Conservation (phyloP, 768 basidiomycete genomes). For the Hygrocybe coccinea region DNA sequence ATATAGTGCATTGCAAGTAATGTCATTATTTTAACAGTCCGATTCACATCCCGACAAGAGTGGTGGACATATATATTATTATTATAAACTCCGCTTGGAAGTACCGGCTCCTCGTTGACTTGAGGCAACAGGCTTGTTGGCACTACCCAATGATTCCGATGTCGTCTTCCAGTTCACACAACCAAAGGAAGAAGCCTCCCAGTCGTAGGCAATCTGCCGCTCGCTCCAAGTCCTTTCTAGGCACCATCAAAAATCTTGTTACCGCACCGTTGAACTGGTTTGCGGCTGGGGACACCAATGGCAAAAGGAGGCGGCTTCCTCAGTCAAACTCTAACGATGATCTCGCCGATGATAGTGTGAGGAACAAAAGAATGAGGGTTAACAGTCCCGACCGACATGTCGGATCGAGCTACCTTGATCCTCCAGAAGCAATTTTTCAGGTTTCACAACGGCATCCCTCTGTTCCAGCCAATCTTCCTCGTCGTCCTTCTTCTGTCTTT, state of each 20-base stretch:
- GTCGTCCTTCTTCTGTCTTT: conserved; percentile 26
- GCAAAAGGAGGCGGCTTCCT: conserved; percentile 7
- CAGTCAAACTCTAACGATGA: conserved; percentile 18
- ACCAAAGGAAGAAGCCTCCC: conserved; percentile 2
- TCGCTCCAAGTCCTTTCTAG: conserved; percentile 56
- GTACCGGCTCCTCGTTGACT: no score
- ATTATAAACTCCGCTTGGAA: no score
- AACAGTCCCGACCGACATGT: conserved; percentile 42
- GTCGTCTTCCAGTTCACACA: conserved; percentile 5
- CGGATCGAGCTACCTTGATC: conserved; percentile 48
- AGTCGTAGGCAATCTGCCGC: conserved; percentile 23
- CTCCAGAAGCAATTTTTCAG: conserved; percentile 44
- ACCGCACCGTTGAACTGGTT: conserved; percentile 58
- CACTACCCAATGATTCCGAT: conserved; percentile 9
- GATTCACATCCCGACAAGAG: no score
- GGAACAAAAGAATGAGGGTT: conserved; percentile 51
- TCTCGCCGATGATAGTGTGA: conserved; percentile 29
- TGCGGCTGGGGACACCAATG: conserved; percentile 33
- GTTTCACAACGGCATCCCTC: conserved; percentile 18
- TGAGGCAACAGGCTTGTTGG: no score
- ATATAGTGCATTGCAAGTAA: no score
- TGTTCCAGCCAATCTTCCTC: conserved; percentile 17
- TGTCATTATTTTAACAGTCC: no score
- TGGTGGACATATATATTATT: no score
- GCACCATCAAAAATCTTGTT: conserved; percentile 61